A percentile compares a stretch with the other conserved stretches of the same genome.
Evolutionary conservation across 495 filamentous ascomycete genomes (phyloP).

Genomic region (Annulohypoxylon maeteangense): DNA sequence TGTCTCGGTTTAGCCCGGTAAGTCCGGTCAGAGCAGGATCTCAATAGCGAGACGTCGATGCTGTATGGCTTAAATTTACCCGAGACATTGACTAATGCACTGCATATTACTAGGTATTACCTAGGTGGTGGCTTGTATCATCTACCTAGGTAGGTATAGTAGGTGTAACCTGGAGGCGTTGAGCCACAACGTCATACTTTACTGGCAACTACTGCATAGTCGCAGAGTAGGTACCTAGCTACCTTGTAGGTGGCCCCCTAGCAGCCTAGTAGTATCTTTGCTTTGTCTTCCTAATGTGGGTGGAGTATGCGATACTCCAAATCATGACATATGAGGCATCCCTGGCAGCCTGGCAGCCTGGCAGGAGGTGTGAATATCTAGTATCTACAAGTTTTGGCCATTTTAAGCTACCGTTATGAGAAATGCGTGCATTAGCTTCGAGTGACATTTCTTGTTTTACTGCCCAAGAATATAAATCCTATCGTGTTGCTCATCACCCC

Average conservation of each 20-base stretch:
- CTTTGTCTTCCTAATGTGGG: neutral
- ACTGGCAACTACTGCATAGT: no score
- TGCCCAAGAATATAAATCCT: neutral
- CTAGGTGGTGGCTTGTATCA: no score
- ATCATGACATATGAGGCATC: neutral
- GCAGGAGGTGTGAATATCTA: no score
- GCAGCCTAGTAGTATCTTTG: no score
- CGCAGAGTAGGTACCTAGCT: no score
- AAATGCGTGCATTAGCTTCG: neutral
- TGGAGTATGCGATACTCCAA: neutral
- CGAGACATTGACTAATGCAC: neutral
- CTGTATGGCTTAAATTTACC: neutral
- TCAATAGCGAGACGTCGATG: neutral
- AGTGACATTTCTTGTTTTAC: neutral
- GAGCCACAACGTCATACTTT: constrained; percentile 11
- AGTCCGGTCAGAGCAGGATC: neutral
- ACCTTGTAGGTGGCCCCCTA: no score
- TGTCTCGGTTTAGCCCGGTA: constrained; percentile 10
- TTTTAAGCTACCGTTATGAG: neutral
- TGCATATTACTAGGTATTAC: neutral
- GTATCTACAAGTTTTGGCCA: neutral
- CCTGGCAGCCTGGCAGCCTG: neutral
- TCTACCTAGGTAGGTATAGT: no score
- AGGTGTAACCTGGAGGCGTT: no score
- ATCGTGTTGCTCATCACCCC: neutral